Percentiles rank a stretch among this genome's conserved stretches.
Evolutionary conservation across 371 early-diverging fungal species (phyloP).

Genomic region (Smittium culicis): DNA sequence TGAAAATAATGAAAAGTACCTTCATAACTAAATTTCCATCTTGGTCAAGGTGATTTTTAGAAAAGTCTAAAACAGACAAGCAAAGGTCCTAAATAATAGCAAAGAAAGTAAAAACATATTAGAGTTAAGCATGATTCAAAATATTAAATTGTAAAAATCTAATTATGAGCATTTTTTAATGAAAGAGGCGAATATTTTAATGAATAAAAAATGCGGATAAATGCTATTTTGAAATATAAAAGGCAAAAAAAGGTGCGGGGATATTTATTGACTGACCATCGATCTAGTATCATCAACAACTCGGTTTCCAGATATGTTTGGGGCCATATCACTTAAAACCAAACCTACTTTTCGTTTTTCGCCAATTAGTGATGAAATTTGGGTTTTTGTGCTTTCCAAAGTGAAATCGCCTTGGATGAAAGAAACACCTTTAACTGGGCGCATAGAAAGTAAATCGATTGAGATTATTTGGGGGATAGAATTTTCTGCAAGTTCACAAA

Average conservation of each 20-base stretch:
- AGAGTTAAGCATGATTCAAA: neutral
- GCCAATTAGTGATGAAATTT: slow-evolving; percentile 31
- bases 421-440: slow-evolving; percentile 45
- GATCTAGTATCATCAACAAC: slow-evolving; percentile 30
- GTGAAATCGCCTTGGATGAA: slow-evolving; percentile 54
- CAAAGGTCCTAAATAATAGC: slow-evolving; percentile 39
- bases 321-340: slow-evolving; percentile 69
- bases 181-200: too few relatives aligned
- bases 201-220: too few relatives aligned
- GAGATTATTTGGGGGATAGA: slow-evolving; percentile 38
- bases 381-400: slow-evolving; percentile 21
- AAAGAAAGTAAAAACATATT: neutral
- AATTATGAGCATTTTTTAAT: too few relatives aligned
- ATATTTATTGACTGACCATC: slow-evolving; percentile 17
- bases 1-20: too few relatives aligned
- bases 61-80: slow-evolving; percentile 46
- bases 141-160: slow-evolving; percentile 2
- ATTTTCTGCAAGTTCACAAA: neutral
- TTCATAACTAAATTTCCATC: slow-evolving; percentile 63
- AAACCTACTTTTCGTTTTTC: slow-evolving; percentile 35
- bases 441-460: slow-evolving; percentile 57
- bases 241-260: too few relatives aligned
- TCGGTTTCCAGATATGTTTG: slow-evolving; percentile 52
- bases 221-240: too few relatives aligned
- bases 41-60: slow-evolving; percentile 38